These are phyloP conservation scores for Cudoniella acicularis DNA, from an alignment of 495 filamentous ascomycete genomes.

Conservation along the genomic window DNA sequence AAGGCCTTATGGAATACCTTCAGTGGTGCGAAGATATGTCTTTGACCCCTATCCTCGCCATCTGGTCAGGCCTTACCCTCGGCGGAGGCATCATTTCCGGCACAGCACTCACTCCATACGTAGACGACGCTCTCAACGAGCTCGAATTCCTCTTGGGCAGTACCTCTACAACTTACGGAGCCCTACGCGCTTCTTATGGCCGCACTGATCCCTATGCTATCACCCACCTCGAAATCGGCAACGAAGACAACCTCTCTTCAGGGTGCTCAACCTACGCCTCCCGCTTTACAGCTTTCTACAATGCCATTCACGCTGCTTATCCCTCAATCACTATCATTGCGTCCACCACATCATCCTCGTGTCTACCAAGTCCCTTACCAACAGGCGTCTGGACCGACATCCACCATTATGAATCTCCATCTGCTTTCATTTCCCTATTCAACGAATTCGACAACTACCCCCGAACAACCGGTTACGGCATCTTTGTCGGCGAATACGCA, in stretches of 20 bases:
- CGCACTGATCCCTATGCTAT: constrained; percentile 17
- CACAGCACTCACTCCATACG: constrained; percentile 22
- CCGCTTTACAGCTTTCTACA: constrained; percentile 44
- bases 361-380: neutral
- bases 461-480: constrained; percentile 18
- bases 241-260: constrained; percentile 48
- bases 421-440: constrained; percentile 44
- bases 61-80: constrained; percentile 51
- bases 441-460: constrained; percentile 45
- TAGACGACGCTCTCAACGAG: constrained; percentile 23
- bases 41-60: constrained; percentile 43
- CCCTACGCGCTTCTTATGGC: constrained; percentile 19
- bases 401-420: constrained; percentile 44
- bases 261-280: constrained; percentile 37
- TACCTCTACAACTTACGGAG: constrained; percentile 7
- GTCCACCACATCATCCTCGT: constrained; percentile 20
- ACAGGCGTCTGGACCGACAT: constrained; percentile 30
- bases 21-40: constrained; percentile 53
- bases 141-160: constrained; percentile 20
- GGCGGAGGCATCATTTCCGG: constrained; percentile 30
- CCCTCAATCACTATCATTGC: constrained; percentile 46
- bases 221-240: constrained; percentile 35
- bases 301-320: constrained; percentile 44
- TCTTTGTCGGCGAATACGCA: constrained; percentile 49
- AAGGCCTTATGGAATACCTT: constrained; percentile 46